Percentiles rank a stretch among this genome's conserved stretches.
Conservation (phyloP, 306 rosid genomes). For the Carpinus fangiana region DNA sequence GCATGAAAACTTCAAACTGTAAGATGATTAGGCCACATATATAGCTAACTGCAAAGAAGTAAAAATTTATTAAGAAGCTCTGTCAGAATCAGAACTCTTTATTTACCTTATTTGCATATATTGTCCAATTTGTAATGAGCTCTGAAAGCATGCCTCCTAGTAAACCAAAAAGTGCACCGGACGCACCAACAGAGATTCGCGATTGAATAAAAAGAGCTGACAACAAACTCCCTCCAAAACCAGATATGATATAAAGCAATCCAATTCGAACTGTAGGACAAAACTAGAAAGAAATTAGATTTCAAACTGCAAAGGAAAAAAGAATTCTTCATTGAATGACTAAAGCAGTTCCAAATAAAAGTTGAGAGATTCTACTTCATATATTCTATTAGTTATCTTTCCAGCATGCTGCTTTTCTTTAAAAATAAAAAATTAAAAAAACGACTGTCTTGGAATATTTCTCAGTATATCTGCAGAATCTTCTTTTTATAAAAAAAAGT, state of each 20-base stretch:
- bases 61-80: constrained; percentile 18
- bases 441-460: not conserved
- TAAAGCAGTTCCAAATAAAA: constrained; percentile 4
- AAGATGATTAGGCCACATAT: constrained; percentile 20
- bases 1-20: constrained; percentile 24
- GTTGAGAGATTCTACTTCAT: not conserved
- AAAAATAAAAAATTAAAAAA: not conserved
- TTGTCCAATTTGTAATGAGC: constrained; percentile 85
- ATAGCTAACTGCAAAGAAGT: not conserved
- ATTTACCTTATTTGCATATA: constrained; percentile 78
- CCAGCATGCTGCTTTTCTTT: not conserved
- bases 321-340: not conserved
- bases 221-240: constrained; percentile 80
- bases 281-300: constrained; percentile 4
- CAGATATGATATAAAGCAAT: constrained; percentile 64
- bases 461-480: not conserved
- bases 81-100: constrained; percentile 4
- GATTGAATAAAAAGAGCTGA: constrained; percentile 65
- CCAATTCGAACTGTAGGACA: constrained; percentile 64
- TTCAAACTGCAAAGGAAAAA: constrained; percentile 17
- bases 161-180: constrained; percentile 90
- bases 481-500: not conserved
- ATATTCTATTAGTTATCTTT: constrained; percentile 18
- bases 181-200: constrained; percentile 87
- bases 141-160: constrained; percentile 89